phyloP scores from a whole-genome alignment of 345 rosid species.

The Arabis alpina region DNA sequence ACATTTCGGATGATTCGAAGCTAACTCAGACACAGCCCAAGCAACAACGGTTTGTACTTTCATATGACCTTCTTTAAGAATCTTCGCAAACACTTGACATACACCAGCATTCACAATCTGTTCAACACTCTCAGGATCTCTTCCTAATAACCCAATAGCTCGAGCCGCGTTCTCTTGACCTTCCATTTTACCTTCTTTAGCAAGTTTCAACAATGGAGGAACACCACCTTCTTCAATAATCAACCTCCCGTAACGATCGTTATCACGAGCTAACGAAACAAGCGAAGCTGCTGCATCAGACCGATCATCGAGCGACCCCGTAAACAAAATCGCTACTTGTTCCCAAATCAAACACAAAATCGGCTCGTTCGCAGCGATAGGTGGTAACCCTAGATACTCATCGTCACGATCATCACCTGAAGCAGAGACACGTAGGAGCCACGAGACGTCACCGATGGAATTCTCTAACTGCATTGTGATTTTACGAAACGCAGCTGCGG shows the following conservation, averaged over 20 bases:
- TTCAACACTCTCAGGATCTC: slow-evolving; percentile 80
- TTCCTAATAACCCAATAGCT: slow-evolving; percentile 73
- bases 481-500: slow-evolving; percentile 77
- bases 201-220: slow-evolving; percentile 73
- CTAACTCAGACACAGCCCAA: slow-evolving; percentile 77
- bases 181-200: slow-evolving; percentile 73
- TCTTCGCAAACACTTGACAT: slow-evolving; percentile 70
- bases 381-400: slow-evolving; percentile 76
- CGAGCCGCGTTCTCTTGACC: slow-evolving; percentile 85
- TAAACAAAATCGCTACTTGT: slow-evolving; percentile 71
- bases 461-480: slow-evolving; percentile 72
- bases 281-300: slow-evolving; percentile 80
- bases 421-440: slow-evolving; percentile 77
- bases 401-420: slow-evolving; percentile 59
- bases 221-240: slow-evolving; percentile 92
- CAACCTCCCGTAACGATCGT: slow-evolving; percentile 70
- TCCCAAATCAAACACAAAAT: slow-evolving; percentile 88
- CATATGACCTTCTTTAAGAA: slow-evolving; percentile 87
- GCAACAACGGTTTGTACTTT: slow-evolving; percentile 72
- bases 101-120: slow-evolving; percentile 77
- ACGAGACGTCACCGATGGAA: slow-evolving; percentile 76
- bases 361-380: slow-evolving; percentile 88
- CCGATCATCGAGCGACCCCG: slow-evolving; percentile 64
- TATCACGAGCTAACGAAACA: slow-evolving; percentile 81
- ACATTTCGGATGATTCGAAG: slow-evolving; percentile 63